These are phyloP conservation scores for Phoma sp. DNA, from an alignment of 2,329 filamentous ascomycete genomes.

Conservation along the genomic window DNA sequence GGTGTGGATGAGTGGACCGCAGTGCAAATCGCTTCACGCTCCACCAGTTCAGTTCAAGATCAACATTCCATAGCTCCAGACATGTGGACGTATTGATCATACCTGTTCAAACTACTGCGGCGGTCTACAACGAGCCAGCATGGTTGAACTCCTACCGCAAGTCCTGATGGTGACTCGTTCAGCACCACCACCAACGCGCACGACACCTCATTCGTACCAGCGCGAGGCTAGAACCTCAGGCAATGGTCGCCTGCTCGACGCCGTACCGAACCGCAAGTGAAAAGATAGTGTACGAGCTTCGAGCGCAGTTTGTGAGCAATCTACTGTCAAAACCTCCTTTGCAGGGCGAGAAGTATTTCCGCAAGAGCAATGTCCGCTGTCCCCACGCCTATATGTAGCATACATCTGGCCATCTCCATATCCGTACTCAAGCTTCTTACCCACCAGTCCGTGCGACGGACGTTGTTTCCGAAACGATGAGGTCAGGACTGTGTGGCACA, in stretches of 20 bases:
- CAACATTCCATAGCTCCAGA: neutral
- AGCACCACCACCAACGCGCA: neutral
- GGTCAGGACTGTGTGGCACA: conserved; percentile 8
- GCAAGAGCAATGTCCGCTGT: conserved; percentile 10
- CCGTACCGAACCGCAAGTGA: neutral
- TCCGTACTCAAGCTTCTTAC: conserved; percentile 7
- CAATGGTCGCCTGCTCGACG: conserved; percentile 2
- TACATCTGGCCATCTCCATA: conserved; percentile 3
- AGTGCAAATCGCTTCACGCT: conserved; percentile 3
- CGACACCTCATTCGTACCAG: conserved; percentile 6
- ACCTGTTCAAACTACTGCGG: neutral
- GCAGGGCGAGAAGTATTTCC: conserved; percentile 11
- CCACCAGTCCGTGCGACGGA: conserved; percentile 16
- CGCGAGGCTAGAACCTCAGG: neutral
- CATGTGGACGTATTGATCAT: neutral
- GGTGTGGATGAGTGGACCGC: conserved; percentile 3
- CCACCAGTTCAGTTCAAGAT: conserved; percentile 8
- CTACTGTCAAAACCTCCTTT: neutral
- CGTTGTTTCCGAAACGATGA: conserved; percentile 19
- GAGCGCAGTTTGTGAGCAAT: neutral
- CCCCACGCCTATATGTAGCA: conserved; percentile 16
- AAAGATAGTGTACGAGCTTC: neutral
- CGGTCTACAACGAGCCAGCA: neutral
- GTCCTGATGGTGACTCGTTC: neutral
- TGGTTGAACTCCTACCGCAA: neutral